Evolutionary conservation across 2,329 filamentous ascomycete species (phyloP).

Genomic region (Pseudodiploospora longispora): DNA sequence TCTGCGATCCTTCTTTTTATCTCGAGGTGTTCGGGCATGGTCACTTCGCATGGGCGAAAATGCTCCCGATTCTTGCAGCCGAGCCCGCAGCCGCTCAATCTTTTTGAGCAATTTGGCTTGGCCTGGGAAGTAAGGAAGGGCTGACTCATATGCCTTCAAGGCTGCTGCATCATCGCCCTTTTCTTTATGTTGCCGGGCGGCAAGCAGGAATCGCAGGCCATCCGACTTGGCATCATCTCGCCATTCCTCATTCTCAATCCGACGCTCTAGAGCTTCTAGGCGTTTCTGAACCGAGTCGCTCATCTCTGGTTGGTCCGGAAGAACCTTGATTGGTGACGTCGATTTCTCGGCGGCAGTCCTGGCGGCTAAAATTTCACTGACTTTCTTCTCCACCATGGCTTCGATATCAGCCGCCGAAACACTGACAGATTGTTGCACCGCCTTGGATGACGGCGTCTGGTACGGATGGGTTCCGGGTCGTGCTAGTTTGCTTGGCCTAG

Average conservation of each 20-base stretch:
- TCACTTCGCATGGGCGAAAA: constrained; percentile 8
- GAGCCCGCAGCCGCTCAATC: constrained; percentile 53
- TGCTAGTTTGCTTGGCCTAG: constrained; percentile 41
- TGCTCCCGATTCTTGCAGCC: constrained; percentile 31
- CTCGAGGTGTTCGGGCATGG: not conserved
- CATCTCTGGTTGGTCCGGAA: constrained; percentile 40
- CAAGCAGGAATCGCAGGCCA: constrained; percentile 77
- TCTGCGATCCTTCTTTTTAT: constrained; percentile 15
- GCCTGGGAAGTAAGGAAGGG: constrained; percentile 75
- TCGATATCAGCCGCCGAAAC: constrained; percentile 73
- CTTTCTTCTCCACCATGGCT: constrained; percentile 84
- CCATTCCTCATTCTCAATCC: constrained; percentile 60
- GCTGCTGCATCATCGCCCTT: constrained; percentile 71
- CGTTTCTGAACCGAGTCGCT: constrained; percentile 73
- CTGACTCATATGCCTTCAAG: constrained; percentile 77
- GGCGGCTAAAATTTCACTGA: constrained; percentile 81
- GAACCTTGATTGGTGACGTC: constrained; percentile 17
- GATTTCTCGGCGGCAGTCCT: constrained; percentile 43
- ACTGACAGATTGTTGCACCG: constrained; percentile 28
- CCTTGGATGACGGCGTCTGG: constrained; percentile 12
- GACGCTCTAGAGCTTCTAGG: constrained; percentile 75
- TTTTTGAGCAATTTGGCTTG: constrained; percentile 70
- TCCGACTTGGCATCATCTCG: constrained; percentile 68
- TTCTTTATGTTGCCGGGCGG: constrained; percentile 85
- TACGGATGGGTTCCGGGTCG: constrained; percentile 21